Base-by-base conservation (phyloP, 768 basidiomycete species). In the Calocybe indica region DNA sequence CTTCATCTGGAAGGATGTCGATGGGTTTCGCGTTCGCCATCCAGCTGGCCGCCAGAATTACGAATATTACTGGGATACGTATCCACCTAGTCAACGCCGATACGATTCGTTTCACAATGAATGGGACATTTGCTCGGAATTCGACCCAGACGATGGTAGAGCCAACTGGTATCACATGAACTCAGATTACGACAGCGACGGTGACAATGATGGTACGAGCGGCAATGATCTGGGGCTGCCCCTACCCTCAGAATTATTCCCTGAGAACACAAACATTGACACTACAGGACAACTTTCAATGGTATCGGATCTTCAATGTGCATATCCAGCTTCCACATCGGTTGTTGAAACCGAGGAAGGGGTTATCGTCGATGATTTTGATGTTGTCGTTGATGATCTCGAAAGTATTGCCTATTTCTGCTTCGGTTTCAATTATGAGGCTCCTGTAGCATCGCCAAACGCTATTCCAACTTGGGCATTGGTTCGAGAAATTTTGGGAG, bases 91-190 rank as follows among this genome's bases (percentile, higher is more conserved):
- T 8, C 57, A 58, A 40, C 37, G 49, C 11, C 35, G 49, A 43
- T 60, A 54, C 43, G 46, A 60, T 45, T 46, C 50, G 9, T 54
- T 54, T 40, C 39, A 32, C n/a, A 46, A 60, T 47, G 55, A 58
- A 43, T 60, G 58, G 55, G 58, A 60, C 44, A 37, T 60, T 5
- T 58, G 59, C 47, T 28, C 29, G 5, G 47, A 48, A 15, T 50
- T 53, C 14, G n/a, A n/a, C n/a, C n/a, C n/a, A n/a, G 48, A 46
- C n/a, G n/a, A n/a, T n/a, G n/a, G n/a, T n/a, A n/a, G n/a, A n/a
- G 46, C 55, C 14, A 39, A 37, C 35, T 48, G 46, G 9, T 32
- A 37, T 12, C 37, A 38, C 32, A 29, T 33, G 7, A 37, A 43
- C 45, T 51, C 51, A 15, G 43, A 54, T 22, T 5, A 3, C n/a